These are phyloP conservation scores for Cornus kousa DNA, from an alignment of 148 eudicot species.

Conservation along the genomic window DNA sequence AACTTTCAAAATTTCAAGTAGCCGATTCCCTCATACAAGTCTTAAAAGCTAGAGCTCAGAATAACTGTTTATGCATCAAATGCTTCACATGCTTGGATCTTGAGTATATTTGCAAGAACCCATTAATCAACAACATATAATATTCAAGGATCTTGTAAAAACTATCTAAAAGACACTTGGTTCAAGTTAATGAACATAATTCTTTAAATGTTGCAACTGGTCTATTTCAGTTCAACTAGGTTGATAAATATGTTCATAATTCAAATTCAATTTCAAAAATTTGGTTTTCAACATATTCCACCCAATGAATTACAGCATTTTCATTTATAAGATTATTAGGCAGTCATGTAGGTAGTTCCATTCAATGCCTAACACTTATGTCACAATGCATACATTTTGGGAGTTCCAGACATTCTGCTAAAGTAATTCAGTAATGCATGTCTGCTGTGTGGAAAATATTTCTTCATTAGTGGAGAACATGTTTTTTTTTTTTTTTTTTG, in stretches of 20 bases:
- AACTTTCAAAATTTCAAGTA: background rate
- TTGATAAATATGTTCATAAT: background rate
- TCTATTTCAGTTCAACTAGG: conserved; percentile 7
- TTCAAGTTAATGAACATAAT: background rate
- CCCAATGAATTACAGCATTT: background rate
- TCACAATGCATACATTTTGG: background rate
- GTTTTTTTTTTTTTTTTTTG: no score
- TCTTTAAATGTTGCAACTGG: background rate
- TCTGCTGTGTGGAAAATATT: background rate
- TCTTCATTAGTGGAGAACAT: no score
- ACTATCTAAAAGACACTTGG: background rate
- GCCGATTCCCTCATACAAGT: background rate
- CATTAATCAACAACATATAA: background rate
- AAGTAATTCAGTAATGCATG: background rate
- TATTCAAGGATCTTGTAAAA: background rate
- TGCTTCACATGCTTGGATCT: background rate
- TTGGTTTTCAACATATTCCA: background rate
- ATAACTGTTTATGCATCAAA: background rate
- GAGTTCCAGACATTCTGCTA: background rate
- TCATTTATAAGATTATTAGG: no score
- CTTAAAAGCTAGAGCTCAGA: background rate
- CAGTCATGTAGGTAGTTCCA: background rate
- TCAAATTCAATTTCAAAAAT: background rate
- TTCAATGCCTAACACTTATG: background rate
- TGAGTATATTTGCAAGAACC: background rate